Base-by-base conservation (phyloP, 148 eudicot genomes). In the Talinum fruticosum region DNA sequence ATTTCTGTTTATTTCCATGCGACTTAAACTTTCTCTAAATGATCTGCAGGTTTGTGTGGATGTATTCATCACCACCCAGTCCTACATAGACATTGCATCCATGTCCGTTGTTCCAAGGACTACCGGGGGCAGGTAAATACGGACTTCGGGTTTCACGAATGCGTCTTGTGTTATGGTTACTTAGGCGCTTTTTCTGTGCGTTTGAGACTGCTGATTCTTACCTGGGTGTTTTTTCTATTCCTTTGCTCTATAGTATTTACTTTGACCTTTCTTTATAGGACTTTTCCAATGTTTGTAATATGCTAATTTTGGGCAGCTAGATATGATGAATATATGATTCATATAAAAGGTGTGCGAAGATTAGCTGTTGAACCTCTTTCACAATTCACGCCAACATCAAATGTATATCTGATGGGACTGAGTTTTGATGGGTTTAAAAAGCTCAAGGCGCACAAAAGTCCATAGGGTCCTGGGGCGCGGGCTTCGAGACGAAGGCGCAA, bases 81-180 rank as follows among this genome's bases (percentile, higher is more conserved):
- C 90, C 73, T 96, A 93, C 71, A 90, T 93, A 7, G 99, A 96
- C 82, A 84, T 93, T 73, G 95, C 99, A 79, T 96, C 99, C 53
- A 88, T 93, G 47, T 90, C 99, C 54, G 91, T 90, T 67, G 89
- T 96, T 76, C 94, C 98, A 76, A 93, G 90, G 83, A 96, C 95
- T 74, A 96, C 99, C 8, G 99, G 99, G 74, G 99, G 99, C 97
- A 96, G 99, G 99, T 96, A 88, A 16, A 32, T 67, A n/a, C 33
- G 15, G 35, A 35, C 38, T 76, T 65, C 21, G 29, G 47, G 45
- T 64, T 75, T 71, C 41, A 41, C 69, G 21, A 44, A 24, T 57
- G 69, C 23, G 47, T 44, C 59, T 26, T 6, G 51, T 18, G 35
- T 23, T 77, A 68, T 71, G 30, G 59, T 38, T 24, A 28, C 34